Evolutionary conservation across 2,329 filamentous ascomycete genomes (phyloP), one percentile per base, ranked within the genome.

Genomic region (Trichoderma semiorbis): DNA sequence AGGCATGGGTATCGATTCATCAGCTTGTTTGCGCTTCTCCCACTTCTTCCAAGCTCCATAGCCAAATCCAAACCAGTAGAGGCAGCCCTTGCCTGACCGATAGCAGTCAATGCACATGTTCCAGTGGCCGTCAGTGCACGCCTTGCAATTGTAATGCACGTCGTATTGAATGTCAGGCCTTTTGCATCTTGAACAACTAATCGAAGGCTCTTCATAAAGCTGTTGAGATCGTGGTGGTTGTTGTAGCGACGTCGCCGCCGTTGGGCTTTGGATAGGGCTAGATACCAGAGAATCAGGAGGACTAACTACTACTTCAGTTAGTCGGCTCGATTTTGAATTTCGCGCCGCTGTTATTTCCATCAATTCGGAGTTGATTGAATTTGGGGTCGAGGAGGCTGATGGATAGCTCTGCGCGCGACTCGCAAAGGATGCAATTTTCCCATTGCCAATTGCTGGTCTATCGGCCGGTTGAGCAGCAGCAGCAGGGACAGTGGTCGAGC

Each of bases 31-130:
- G 21, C 82, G 82, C 76, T 84, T 85, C 72, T 92, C 89, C 85
- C 92, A 95, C 73, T 87, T 89, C 60, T 83, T 83, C 83, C 89
- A 88, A 0, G 93, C 94, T 5, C 88, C 87, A 75, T 91, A 86
- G 3, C 93, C 93, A 79, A 98, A 97, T 1, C 95, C 95, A 76
- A 91, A 94, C 94, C 94, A 98, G 78, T 96, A 89, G 21, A 89
- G 85, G 79, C 95, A 98, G 12, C 95, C 95, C 77, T 88, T 88
- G 10, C 91, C 91, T 14, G 84, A 79, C 32, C 93, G 90, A 79
- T 97, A 98, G 82, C 95, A 98, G 74, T 86, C 86, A 2, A 92
- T 82, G 78, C 95, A 98, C 12, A 98, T 84, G 78, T 95, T 92
- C 85, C 91, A 97, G 61, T 88, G 84, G 1, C 93, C 93, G 7